A percentile compares a stretch with the other conserved stretches of the same genome.
These are phyloP conservation scores for Seiridium cupressi DNA, from an alignment of 2,329 filamentous ascomycete species.

Conservation along the genomic window DNA sequence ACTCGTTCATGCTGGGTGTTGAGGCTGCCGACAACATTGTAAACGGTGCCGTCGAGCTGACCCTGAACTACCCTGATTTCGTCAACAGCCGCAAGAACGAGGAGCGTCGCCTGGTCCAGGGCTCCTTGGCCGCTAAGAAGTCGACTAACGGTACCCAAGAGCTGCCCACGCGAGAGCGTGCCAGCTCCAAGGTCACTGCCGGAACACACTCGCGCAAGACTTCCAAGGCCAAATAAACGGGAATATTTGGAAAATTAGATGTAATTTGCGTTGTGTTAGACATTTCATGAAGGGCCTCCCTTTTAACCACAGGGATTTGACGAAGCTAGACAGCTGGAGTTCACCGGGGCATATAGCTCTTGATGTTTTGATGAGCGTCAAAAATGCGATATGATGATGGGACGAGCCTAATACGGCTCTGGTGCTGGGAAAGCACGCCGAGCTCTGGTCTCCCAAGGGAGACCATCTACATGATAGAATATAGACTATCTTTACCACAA, in stretches of 20 bases:
- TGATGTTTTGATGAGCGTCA: slow-evolving; percentile 11
- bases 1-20: slow-evolving; percentile 96
- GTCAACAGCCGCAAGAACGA: slow-evolving; percentile 76
- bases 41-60: slow-evolving; percentile 86
- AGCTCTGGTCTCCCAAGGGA: neutral
- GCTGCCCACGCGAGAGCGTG: slow-evolving; percentile 32
- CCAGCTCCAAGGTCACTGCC: slow-evolving; percentile 14
- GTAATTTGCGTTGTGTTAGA: slow-evolving; percentile 9
- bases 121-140: slow-evolving; percentile 29
- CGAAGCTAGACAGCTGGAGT: slow-evolving; percentile 10
- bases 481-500: neutral
- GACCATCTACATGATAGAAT: slow-evolving; percentile 2
- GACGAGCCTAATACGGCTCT: slow-evolving; percentile 5
- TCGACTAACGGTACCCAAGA: slow-evolving; percentile 19
- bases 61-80: slow-evolving; percentile 95
- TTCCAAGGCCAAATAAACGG: slow-evolving; percentile 1
- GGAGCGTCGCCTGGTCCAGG: slow-evolving; percentile 60
- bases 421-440: slow-evolving; percentile 1
- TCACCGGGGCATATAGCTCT: slow-evolving; percentile 10
- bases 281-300: slow-evolving; percentile 5
- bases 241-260: neutral
- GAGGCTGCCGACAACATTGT: slow-evolving; percentile 90
- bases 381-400: slow-evolving; percentile 18
- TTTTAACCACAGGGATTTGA: slow-evolving; percentile 5
- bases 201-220: slow-evolving; percentile 13